Evolutionary conservation across 2,329 filamentous ascomycete species (phyloP).

Genomic region (Scopulariopsis brevicaulis): DNA sequence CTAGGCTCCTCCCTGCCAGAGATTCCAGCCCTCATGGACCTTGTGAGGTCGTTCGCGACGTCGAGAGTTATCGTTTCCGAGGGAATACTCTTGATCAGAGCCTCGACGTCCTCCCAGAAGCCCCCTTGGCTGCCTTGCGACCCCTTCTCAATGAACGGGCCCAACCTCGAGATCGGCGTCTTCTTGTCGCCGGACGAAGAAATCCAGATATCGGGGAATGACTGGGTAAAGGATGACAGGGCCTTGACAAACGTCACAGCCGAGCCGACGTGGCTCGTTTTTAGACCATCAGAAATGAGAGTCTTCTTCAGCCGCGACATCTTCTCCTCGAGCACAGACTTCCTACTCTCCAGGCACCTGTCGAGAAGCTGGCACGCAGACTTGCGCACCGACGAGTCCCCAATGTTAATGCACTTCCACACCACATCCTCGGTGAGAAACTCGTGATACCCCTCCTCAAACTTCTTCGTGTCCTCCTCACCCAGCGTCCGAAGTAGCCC

Average conservation of each 20-base stretch:
- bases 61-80: slow-evolving; percentile 28
- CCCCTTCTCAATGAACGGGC: slow-evolving; percentile 67
- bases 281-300: slow-evolving; percentile 64
- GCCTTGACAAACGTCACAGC: slow-evolving; percentile 58
- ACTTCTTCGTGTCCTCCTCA: slow-evolving; percentile 43
- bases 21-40: slow-evolving; percentile 60
- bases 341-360: slow-evolving; percentile 22
- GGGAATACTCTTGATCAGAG: slow-evolving; percentile 51
- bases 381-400: slow-evolving; percentile 41
- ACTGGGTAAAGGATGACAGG: slow-evolving; percentile 53
- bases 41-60: slow-evolving; percentile 49
- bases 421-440: slow-evolving; percentile 56
- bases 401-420: slow-evolving; percentile 55
- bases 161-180: slow-evolving; percentile 44
- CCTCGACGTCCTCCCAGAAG: slow-evolving; percentile 62
- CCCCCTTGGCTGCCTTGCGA: slow-evolving; percentile 63
- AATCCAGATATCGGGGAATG: slow-evolving; percentile 59
- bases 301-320: slow-evolving; percentile 37
- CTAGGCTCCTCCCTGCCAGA: slow-evolving; percentile 63
- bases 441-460: slow-evolving; percentile 48
- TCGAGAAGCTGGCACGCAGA: slow-evolving; percentile 39
- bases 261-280: slow-evolving; percentile 62
- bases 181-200: slow-evolving; percentile 31
- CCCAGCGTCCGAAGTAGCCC: slow-evolving; percentile 38
- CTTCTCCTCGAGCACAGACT: slow-evolving; percentile 17